Percentiles rank a stretch among this genome's conserved stretches.
phyloP scores from a whole-genome alignment of 495 filamentous ascomycete genomes.

The Physcia stellaris region DNA sequence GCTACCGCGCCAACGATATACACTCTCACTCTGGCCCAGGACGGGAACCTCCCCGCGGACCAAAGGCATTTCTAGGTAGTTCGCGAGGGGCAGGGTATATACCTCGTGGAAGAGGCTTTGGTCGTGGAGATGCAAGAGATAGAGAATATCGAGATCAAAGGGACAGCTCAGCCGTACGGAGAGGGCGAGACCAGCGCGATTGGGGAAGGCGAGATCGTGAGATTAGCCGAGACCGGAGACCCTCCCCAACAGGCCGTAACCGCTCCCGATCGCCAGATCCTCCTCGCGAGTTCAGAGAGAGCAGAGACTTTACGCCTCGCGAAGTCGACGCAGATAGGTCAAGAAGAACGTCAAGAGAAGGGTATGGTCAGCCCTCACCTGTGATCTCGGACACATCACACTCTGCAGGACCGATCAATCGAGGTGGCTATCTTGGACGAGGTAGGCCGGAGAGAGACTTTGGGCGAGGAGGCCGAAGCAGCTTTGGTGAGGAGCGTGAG shows the following conservation, averaged over 20 bases:
- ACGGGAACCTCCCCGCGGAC: slow-evolving; percentile 51
- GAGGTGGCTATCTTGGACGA: slow-evolving; percentile 47
- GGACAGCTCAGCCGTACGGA: slow-evolving; percentile 27
- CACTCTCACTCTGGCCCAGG: slow-evolving; percentile 27
- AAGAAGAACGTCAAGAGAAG: slow-evolving; percentile 45
- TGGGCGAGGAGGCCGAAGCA: slow-evolving; percentile 38
- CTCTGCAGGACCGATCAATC: slow-evolving; percentile 29
- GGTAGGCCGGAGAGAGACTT: slow-evolving; percentile 57
- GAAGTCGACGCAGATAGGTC: slow-evolving; percentile 30
- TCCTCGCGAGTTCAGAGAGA: slow-evolving; percentile 38
- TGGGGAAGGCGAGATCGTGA: slow-evolving; percentile 20
- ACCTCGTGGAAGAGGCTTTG: slow-evolving; percentile 33
- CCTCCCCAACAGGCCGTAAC: slow-evolving; percentile 17
- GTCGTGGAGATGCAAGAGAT: slow-evolving; percentile 30
- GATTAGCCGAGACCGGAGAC: slow-evolving; percentile 17
- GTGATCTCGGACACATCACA: slow-evolving; percentile 49
- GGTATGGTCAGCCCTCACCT: slow-evolving; percentile 54
- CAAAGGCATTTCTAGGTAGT: slow-evolving; percentile 53
- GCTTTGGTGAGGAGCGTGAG: slow-evolving; percentile 52
- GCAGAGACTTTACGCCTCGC: slow-evolving; percentile 21
- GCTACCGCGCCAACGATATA: slow-evolving; percentile 33
- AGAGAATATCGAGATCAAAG: slow-evolving; percentile 33
- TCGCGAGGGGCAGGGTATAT: slow-evolving; percentile 38
- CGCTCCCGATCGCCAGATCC: slow-evolving; percentile 32
- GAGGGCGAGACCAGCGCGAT: slow-evolving; percentile 23